Evolutionary conservation across 108 stramenopile genomes (phyloP).

Genomic region (Cylindrotheca closterium): DNA sequence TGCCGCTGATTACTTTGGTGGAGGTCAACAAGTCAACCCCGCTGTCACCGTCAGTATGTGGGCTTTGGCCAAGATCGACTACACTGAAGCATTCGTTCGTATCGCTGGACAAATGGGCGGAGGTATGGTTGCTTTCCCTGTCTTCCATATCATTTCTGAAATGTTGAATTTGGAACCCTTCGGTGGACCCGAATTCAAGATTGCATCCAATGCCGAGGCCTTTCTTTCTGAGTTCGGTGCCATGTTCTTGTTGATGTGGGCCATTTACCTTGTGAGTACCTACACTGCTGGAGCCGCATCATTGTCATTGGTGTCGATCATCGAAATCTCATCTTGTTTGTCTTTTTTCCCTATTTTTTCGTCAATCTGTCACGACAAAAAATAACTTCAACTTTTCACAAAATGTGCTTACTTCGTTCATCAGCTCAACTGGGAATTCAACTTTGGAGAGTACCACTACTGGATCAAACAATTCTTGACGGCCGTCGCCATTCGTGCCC

Average conservation of each 20-base stretch:
- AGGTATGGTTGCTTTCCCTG: constrained; percentile 81
- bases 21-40: constrained; percentile 69
- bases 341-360: background rate
- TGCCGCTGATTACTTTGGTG: constrained; percentile 74
- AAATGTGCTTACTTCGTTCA: too few species aligned
- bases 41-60: constrained; percentile 78
- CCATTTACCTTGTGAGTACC: constrained; percentile 62
- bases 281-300: too few species aligned
- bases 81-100: constrained; percentile 78
- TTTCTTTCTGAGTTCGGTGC: constrained; percentile 72
- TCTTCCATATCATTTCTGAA: constrained; percentile 64
- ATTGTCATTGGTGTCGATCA: too few species aligned
- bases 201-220: constrained; percentile 57
- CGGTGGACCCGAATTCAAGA: constrained; percentile 84
- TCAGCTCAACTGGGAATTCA: constrained; percentile 77
- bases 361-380: too few species aligned
- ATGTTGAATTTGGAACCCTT: constrained; percentile 54
- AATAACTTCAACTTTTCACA: too few species aligned
- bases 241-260: constrained; percentile 66
- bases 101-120: constrained; percentile 79
- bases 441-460: constrained; percentile 86
- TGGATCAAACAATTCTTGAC: constrained; percentile 87
- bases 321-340: too few species aligned
- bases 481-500: constrained; percentile 76
- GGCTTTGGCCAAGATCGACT: constrained; percentile 69